These are phyloP conservation scores for Malassezia caprae DNA, from an alignment of 1,284 basidiomycete genomes.

Conservation along the genomic window DNA sequence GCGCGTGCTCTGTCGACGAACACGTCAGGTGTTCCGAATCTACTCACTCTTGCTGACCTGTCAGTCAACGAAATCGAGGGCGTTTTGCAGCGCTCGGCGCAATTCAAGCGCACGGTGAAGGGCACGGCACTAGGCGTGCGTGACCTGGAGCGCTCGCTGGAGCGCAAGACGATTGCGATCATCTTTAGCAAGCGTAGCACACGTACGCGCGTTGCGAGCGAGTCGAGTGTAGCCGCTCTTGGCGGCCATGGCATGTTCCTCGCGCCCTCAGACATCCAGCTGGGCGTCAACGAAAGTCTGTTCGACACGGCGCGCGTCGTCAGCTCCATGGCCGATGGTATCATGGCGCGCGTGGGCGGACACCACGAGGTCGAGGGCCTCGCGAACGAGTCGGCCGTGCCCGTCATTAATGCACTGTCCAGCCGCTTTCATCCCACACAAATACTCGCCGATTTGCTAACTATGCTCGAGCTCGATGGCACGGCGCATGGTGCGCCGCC, in stretches of 20 bases:
- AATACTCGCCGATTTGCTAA: slow-evolving; percentile 82
- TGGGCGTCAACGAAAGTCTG: slow-evolving; percentile 85
- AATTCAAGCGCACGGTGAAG: slow-evolving; percentile 54
- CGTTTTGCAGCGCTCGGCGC: slow-evolving; percentile 57
- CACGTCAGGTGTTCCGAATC: slow-evolving; percentile 16
- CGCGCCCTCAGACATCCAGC: slow-evolving; percentile 81
- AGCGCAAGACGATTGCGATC: slow-evolving; percentile 72
- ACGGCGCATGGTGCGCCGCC: slow-evolving; percentile 11
- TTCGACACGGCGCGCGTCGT: slow-evolving; percentile 73
- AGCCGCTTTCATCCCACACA: slow-evolving; percentile 95
- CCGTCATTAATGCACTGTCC: slow-evolving; percentile 89
- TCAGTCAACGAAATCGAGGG: slow-evolving; percentile 61
- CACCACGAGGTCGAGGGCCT: slow-evolving; percentile 90
- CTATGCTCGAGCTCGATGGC: slow-evolving; percentile 62
- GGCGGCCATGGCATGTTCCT: slow-evolving; percentile 80
- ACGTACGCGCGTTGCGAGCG: slow-evolving; percentile 76
- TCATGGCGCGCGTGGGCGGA: slow-evolving; percentile 87
- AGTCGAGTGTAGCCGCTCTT: slow-evolving; percentile 54
- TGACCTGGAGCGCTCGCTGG: slow-evolving; percentile 54
- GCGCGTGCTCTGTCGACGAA: slow-evolving; percentile 1
- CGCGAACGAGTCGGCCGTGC: slow-evolving; percentile 75
- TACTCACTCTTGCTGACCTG: slow-evolving; percentile 77
- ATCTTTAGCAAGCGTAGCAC: slow-evolving; percentile 89
- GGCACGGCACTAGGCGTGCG: slow-evolving; percentile 19
- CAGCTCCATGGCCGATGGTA: slow-evolving; percentile 88